phyloP scores from a whole-genome alignment of 495 filamentous ascomycete genomes.

The Penicillium egyptiacum region DNA sequence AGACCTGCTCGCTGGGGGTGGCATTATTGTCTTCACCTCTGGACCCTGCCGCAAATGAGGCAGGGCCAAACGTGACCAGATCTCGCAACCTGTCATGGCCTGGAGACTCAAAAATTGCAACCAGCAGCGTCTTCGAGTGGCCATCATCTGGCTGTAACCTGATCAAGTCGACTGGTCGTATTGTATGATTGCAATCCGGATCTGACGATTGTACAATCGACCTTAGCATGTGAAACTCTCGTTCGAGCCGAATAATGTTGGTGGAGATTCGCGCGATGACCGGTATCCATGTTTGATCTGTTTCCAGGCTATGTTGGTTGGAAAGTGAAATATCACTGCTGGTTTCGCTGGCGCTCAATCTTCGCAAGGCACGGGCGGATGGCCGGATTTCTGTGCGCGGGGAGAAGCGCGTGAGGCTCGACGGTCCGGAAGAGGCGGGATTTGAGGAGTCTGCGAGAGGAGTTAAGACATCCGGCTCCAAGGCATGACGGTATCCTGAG shows the following conservation, averaged over 20 bases:
- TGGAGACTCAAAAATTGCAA: constrained; percentile 75
- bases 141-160: constrained; percentile 62
- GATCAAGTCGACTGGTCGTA: constrained; percentile 70
- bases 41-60: constrained; percentile 59
- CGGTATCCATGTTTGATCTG: constrained; percentile 45
- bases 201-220: constrained; percentile 68
- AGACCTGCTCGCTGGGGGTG: constrained; percentile 58
- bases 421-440: constrained; percentile 37
- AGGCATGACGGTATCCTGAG: constrained; percentile 49
- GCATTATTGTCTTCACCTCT: constrained; percentile 51
- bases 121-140: constrained; percentile 64
- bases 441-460: constrained; percentile 45
- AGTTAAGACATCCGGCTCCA: constrained; percentile 41
- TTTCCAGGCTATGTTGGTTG: constrained; percentile 24
- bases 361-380: constrained; percentile 31
- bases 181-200: constrained; percentile 69
- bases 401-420: constrained; percentile 48
- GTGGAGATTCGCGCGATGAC: constrained; percentile 78
- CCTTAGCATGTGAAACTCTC: constrained; percentile 77
- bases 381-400: constrained; percentile 40
- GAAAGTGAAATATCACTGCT: constrained; percentile 48
- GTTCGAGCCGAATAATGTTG: constrained; percentile 76
- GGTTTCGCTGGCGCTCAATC: constrained; percentile 50
- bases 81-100: constrained; percentile 70
- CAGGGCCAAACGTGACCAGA: constrained; percentile 73